Evolutionary conservation across 257 asterid species (phyloP), one percentile per base, ranked within the genome.

Genomic region (Sherardia arvensis): DNA sequence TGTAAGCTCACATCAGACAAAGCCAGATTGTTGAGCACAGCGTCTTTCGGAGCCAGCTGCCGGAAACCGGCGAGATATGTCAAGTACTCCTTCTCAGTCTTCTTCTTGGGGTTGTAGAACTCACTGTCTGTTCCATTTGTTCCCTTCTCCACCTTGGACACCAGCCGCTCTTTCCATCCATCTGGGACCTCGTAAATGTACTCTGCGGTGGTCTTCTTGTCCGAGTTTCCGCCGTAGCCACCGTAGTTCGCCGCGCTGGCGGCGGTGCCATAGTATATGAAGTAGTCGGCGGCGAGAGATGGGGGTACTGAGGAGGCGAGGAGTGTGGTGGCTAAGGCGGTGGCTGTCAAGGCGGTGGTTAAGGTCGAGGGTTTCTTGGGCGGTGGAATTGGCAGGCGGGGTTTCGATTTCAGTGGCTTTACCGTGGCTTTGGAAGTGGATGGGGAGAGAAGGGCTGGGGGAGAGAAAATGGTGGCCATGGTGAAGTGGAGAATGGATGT

Each of bases 161-260:
- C 90, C 4, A 69, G 73, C 57, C 79, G 75, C 71, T 89, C 99
- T 62, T 92, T 92, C 97, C 99, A 89, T 20, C 99, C 97, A 0
- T 82, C 86, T 0, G 97, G 97, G 27, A 92, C 99, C 40, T 87
- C 99, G 74, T 89, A 92, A 17, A 67, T 74, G 89, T 92, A 92
- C 80, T 92, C 99, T 3, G 97, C 99, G 8, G 97, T 79, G 30
- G 97, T 72, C 64, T 87, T 89, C 76, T 85, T 87, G 77, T 89
- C 99, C 20, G 96, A 82, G 70, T 89, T 92, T 0, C 99, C 96
- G 7, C 99, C 99, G 72, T 69, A 85, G 2, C 97, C 97, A 1
- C 97, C 97, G 75, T 92, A 92, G 69, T 84, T 92, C 59, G 99
- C 85, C 59, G 99, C 97, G 65, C 97, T 87, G 25, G 99, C 95